Evolutionary conservation across 805 yeast genomes (phyloP).

Genomic region (Metahyphopichia silvanorum): DNA sequence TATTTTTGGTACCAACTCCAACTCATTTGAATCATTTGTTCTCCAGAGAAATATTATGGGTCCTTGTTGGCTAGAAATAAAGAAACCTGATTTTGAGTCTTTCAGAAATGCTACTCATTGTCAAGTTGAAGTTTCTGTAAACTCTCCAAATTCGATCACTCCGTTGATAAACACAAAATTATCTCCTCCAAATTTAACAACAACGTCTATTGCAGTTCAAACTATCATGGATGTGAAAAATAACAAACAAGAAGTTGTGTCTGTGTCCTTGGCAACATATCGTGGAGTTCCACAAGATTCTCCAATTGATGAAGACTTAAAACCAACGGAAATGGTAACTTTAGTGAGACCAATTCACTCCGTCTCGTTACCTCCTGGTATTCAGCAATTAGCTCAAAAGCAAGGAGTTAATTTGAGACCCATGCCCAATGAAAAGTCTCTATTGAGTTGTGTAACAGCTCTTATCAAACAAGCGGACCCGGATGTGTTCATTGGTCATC

Average conservation of each 20-base stretch:
- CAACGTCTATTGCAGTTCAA: conserved; percentile 74
- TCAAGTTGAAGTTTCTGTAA: conserved; percentile 65
- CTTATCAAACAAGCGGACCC: conserved; percentile 76
- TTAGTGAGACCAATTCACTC: conserved; percentile 76
- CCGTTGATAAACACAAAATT: conserved; percentile 45
- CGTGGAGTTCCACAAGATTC: conserved; percentile 70
- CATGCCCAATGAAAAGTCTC: conserved; percentile 70
- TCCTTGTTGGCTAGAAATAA: conserved; percentile 90
- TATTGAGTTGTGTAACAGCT: conserved; percentile 73
- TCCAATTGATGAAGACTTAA: conserved; percentile 58
- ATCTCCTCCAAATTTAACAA: conserved; percentile 62
- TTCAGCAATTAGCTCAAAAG: conserved; percentile 57
- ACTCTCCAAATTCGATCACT: conserved; percentile 43
- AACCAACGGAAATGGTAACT: conserved; percentile 64
- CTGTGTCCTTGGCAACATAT: conserved; percentile 75
- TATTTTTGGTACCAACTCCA: conserved; percentile 75
- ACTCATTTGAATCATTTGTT: conserved; percentile 82
- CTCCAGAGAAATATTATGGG: conserved; percentile 87
- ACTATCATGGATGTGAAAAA: conserved; percentile 72
- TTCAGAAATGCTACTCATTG: conserved; percentile 74
- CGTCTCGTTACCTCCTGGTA: conserved; percentile 64
- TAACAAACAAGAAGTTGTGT: conserved; percentile 82
- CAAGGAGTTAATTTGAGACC: conserved; percentile 49
- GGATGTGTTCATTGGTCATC: conserved; percentile 86
- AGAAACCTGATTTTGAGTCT: conserved; percentile 56